Evolutionary conservation across 2,329 filamentous ascomycete species (phyloP).

Genomic region (Aaosphaeria arxii): DNA sequence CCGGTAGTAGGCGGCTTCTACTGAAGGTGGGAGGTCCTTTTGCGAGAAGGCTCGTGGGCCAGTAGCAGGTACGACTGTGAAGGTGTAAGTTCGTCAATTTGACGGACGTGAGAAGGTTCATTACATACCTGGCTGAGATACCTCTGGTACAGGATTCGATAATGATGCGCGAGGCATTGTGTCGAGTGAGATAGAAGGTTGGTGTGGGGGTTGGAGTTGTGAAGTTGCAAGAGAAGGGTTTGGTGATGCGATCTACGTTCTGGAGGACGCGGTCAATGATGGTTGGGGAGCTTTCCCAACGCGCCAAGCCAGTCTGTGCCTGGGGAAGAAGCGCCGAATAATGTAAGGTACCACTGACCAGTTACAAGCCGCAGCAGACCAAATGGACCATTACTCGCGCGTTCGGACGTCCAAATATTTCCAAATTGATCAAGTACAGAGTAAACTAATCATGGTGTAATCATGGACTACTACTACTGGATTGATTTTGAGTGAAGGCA

Average conservation of each 20-base stretch:
- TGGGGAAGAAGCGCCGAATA: no score
- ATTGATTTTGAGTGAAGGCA: no score
- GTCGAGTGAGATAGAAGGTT: no score
- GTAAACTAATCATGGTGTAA: no score
- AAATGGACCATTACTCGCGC: no score
- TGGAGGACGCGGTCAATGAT: neutral
- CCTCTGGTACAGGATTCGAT: neutral
- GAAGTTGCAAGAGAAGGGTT: neutral
- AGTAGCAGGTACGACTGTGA: conserved; percentile 10
- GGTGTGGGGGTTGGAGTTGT: no score
- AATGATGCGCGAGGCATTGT: neutral
- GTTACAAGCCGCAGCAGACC: no score
- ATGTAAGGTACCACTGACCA: no score
- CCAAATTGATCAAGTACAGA: no score
- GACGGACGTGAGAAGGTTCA: neutral
- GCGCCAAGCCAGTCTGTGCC: neutral
- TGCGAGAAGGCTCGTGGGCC: conserved; percentile 25
- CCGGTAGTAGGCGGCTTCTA: conserved; percentile 91
- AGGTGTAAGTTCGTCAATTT: neutral
- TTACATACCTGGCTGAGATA: conserved; percentile 12
- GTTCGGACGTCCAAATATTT: no score
- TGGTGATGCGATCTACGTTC: neutral
- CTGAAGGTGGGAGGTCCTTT: conserved; percentile 70
- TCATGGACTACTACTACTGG: no score
- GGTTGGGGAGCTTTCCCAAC: neutral